Conservation (phyloP, 139 green algal genomes). For the Nannochloris sp. region DNA sequence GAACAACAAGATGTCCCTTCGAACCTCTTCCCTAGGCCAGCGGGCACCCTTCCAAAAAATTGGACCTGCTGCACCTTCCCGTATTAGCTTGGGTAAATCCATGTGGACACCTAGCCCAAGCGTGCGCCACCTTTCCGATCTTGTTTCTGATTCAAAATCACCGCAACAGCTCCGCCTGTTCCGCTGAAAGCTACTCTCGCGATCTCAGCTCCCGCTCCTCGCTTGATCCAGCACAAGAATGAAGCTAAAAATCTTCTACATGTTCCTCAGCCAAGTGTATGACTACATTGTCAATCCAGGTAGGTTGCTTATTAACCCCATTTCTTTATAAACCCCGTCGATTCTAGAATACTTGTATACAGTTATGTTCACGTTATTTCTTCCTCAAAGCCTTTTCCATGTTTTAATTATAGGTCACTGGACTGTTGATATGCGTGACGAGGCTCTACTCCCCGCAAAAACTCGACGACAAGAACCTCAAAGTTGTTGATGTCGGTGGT, state of each 20-base stretch:
- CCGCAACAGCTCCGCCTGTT: too few relatives aligned
- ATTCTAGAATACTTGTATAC: neutral
- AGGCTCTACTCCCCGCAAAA: constrained; percentile 74
- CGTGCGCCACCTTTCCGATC: too few relatives aligned
- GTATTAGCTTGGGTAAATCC: too few relatives aligned
- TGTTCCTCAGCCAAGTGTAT: constrained; percentile 82
- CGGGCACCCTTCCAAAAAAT: too few relatives aligned
- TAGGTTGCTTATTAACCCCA: too few relatives aligned
- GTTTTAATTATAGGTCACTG: constrained; percentile 65
- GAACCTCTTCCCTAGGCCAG: too few relatives aligned
- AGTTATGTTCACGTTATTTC: neutral
- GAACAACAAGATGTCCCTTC: too few relatives aligned
- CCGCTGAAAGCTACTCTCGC: too few relatives aligned
- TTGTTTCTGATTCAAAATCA: too few relatives aligned
- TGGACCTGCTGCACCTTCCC: too few relatives aligned
- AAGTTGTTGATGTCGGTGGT: constrained; percentile 89
- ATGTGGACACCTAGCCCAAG: too few relatives aligned
- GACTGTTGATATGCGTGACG: constrained; percentile 88
- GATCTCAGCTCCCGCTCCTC: too few relatives aligned
- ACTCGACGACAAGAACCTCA: constrained; percentile 63
- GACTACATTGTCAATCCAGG: constrained; percentile 79
- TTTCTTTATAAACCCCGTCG: neutral
- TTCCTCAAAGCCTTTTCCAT: constrained; percentile 29
- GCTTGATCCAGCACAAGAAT: constrained; percentile 89
- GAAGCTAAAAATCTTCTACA: constrained; percentile 89